Base-by-base conservation (phyloP, 129 eudicot genomes). In the Tagetes patula region DNA sequence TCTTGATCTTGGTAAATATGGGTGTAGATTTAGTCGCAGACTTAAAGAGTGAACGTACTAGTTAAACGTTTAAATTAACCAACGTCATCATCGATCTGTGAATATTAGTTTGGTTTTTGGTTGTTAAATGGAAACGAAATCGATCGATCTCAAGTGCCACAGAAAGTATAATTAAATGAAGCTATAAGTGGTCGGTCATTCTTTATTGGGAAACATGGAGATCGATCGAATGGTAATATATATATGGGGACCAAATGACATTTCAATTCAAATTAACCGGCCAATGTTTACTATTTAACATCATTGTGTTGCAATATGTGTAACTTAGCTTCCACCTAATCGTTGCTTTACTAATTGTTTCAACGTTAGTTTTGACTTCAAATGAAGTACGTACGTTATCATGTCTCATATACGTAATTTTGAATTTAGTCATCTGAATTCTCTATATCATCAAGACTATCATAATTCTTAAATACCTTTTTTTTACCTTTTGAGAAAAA, bases 261-360 rank as follows among this genome's bases (percentile, higher is more conserved):
- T 52, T 50, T 45, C 59, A 71, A 46, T 62, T 75, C 27, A 46
- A 75, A 52, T 20, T 20, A 20, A 20, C 27, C 27, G 27, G 27
- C 76, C 59, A 10, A 76, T 8, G 63, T 43, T 56, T 54, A 67
- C 80, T 56, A 47, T 64, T 64, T 65, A 32, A 71, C 82, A 70
- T 79, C 37, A 77, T 82, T 50, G 70, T 79, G 76, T 72, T 67
- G 27, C 27, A 20, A 20, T 20, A 20, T 20, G 47, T 67, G 41
- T 60, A 75, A 59, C n/a, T 65, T 76, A 49, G 83, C 50, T 54
- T 79, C 63, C 78, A 73, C 70, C 83, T 73, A 73, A 73, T 67
- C 69, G 41, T 48, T 78, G 82, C 65, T 70, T 77, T 37, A 45
- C 60, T 20, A 20, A 20, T 67, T 67, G 49, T 54, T 40, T 43